Evolutionary conservation across 163 green algal genomes (phyloP).

Genomic region (Scenedesmus sp.): DNA sequence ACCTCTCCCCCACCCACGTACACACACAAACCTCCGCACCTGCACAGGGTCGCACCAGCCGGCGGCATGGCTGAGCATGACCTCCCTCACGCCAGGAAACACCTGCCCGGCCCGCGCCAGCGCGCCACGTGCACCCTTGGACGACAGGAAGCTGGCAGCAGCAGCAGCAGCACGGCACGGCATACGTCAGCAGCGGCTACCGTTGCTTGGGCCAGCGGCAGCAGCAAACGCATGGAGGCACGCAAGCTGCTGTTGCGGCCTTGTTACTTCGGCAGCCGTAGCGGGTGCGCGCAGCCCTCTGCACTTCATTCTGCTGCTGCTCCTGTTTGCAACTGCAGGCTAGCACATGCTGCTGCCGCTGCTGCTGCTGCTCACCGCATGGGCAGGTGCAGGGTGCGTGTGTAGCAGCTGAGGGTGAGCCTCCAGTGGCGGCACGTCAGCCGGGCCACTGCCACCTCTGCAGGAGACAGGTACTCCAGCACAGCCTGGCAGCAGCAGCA

Average conservation of each 20-base stretch:
- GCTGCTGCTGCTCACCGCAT: constrained; percentile 2
- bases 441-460: constrained; percentile 8
- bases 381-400: background rate
- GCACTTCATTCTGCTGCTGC: no score
- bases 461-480: constrained; percentile 6
- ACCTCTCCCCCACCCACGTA: no score
- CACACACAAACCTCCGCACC: background rate
- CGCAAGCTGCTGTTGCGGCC: background rate
- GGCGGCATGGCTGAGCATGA: constrained; percentile 16
- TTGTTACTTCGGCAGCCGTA: no score
- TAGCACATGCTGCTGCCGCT: background rate
- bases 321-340: no score
- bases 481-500: constrained; percentile 23
- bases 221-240: background rate
- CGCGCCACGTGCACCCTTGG: background rate
- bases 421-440: constrained; percentile 45
- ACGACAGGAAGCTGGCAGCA: constrained; percentile 29
- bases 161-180: background rate
- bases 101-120: background rate
- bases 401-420: constrained; percentile 19
- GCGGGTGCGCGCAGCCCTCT: no score
- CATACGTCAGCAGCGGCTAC: background rate
- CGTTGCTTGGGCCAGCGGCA: background rate
- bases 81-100: constrained; percentile 10
- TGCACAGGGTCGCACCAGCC: constrained; percentile 54